These are phyloP conservation scores for Carpinus fangiana DNA, from an alignment of 306 rosid species.

Conservation along the genomic window DNA sequence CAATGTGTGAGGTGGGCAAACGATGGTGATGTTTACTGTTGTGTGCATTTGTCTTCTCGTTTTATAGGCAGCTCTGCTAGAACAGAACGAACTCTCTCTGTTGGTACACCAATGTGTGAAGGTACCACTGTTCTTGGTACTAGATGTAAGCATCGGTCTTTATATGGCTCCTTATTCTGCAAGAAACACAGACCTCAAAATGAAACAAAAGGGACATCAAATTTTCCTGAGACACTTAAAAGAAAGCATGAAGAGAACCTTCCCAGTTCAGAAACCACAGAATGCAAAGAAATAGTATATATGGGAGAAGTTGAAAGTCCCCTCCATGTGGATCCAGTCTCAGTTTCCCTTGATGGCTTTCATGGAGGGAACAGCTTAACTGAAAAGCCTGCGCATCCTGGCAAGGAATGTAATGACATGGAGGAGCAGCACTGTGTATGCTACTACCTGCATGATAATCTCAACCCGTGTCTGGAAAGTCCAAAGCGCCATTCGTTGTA, in stretches of 20 bases:
- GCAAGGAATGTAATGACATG: slow-evolving; percentile 41
- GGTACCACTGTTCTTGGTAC: slow-evolving; percentile 98
- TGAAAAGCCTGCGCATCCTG: slow-evolving; percentile 45
- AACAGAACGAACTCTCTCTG: slow-evolving; percentile 50
- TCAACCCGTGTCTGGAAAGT: slow-evolving; percentile 69
- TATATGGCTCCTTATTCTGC: slow-evolving; percentile 72
- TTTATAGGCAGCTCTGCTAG: slow-evolving; percentile 65
- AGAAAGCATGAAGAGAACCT: slow-evolving; percentile 63
- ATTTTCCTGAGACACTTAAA: slow-evolving; percentile 50
- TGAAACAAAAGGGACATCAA: slow-evolving; percentile 45
- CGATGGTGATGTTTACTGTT: slow-evolving; percentile 97
- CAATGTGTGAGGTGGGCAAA: slow-evolving; percentile 99
- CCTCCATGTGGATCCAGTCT: slow-evolving; percentile 55
- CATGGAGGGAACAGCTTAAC: slow-evolving; percentile 38
- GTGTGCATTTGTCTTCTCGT: slow-evolving; percentile 93
- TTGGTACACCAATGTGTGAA: slow-evolving; percentile 86
- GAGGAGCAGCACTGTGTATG: slow-evolving; percentile 66
- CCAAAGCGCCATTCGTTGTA: slow-evolving; percentile 79
- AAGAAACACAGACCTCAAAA: slow-evolving; percentile 82
- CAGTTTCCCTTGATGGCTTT: slow-evolving; percentile 42
- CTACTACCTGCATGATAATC: slow-evolving; percentile 57
- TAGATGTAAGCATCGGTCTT: slow-evolving; percentile 89
- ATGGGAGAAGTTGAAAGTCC: slow-evolving; percentile 54
- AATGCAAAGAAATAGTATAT: slow-evolving; percentile 54
- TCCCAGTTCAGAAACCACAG: slow-evolving; percentile 43